A percentile compares a stretch with the other conserved stretches of the same genome.
Evolutionary conservation across 73 alveolate species (phyloP).

Genomic region (Durusdinium trenchii): DNA sequence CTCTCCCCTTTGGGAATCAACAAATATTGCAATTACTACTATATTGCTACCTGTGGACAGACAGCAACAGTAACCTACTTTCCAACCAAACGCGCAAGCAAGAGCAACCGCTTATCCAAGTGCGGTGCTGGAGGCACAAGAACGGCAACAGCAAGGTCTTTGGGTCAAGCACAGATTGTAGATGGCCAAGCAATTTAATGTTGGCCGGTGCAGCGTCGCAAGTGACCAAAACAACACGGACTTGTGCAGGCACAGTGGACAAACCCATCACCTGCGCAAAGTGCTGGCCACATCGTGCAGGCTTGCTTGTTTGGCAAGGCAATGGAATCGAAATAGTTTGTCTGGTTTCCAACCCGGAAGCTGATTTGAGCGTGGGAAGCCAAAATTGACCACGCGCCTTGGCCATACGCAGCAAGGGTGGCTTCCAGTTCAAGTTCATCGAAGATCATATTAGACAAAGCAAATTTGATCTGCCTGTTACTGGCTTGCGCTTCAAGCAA

Average conservation of each 20-base stretch:
- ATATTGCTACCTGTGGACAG: too few relatives aligned
- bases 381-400: background rate
- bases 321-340: background rate
- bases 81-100: too few relatives aligned
- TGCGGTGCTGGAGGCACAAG: constrained; percentile 15
- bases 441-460: background rate
- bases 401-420: background rate
- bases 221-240: constrained; percentile 8
- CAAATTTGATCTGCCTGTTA: background rate
- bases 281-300: background rate
- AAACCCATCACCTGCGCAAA: constrained; percentile 26
- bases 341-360: background rate
- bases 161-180: background rate
- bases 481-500: background rate
- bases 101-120: too few relatives aligned
- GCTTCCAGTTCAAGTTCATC: background rate
- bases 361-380: constrained; percentile 27
- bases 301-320: constrained; percentile 5
- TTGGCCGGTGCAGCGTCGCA: constrained; percentile 66
- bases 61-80: too few relatives aligned
- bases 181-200: constrained; percentile 19
- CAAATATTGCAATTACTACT: too few relatives aligned
- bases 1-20: too few relatives aligned
- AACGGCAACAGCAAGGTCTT: background rate
- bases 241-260: background rate